Evolutionary conservation across 2,329 filamentous ascomycete species (phyloP), one percentile per base, ranked within the genome.

Genomic region (Nigrospora oryzae): DNA sequence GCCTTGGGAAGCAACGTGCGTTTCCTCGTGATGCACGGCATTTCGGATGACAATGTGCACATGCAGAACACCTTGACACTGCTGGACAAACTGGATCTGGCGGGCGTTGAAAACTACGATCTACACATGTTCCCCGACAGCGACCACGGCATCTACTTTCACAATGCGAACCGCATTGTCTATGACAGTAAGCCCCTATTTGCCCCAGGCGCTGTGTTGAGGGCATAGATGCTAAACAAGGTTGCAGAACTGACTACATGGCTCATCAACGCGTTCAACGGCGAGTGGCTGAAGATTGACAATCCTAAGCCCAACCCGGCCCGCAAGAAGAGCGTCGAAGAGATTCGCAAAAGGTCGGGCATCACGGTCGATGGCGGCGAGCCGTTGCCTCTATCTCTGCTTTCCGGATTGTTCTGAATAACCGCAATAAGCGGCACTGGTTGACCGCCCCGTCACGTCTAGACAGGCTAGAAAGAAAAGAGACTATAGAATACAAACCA

Each of bases 21-120:
- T 31, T 98, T 97, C 69, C 71, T 98, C 35, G 63, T 98, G 56
- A 96, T 97, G 87, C 93, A 98, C 61, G 93, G 93, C 53, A 79
- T 89, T n/a, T 86, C 86, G 8, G 93, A 98, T 58, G 93, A 98
- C 65, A 98, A 98, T 57, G 93, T 98, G 12, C 94, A 98, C 63
- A 82, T 95, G 65, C 94, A 98, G 65, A 97, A 95, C 64, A 89
- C 90, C 1, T 75, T 97, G 46, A 86, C 83, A 2, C 67, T 98
- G 49, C 72, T 98, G 39, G 94, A 98, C 63, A 84, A 83, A 55
- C 73, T 98, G 38, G 88, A 98, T 66, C 58, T 95, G 43, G 83
- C 74, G 1, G 79, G 81, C 12, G 79, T 96, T 4, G 83, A 91
- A 63, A 98, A 98, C 59, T 98, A 97, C 57, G 93, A 98, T 59